These are phyloP conservation scores for Xylariomycetidae sp. DNA, from an alignment of 2,329 filamentous ascomycete species.

Conservation along the genomic window DNA sequence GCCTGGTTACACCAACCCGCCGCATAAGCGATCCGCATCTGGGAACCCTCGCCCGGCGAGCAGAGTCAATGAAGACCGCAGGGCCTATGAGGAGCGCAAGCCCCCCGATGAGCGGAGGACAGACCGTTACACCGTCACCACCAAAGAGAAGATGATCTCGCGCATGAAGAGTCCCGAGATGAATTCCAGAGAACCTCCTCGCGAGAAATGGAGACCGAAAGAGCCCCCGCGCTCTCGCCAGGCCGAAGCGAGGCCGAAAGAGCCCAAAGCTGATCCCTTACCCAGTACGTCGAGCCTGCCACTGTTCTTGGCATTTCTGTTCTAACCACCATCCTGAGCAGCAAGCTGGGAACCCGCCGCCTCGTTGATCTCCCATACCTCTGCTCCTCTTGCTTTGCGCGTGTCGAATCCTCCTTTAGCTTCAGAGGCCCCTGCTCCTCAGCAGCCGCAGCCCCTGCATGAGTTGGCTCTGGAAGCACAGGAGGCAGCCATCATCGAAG, in stretches of 20 bases:
- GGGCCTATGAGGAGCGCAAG: no score
- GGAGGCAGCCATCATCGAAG: constrained; percentile 81
- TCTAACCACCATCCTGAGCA: constrained; percentile 25
- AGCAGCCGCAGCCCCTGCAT: constrained; percentile 62
- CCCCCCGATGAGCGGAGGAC: constrained; percentile 54
- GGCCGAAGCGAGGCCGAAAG: constrained; percentile 41
- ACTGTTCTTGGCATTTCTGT: neutral
- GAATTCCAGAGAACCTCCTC: constrained; percentile 27
- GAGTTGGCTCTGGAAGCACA: constrained; percentile 74
- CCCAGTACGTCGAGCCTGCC: constrained; percentile 35
- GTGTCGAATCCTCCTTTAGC: constrained; percentile 66
- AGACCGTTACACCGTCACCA: constrained; percentile 52
- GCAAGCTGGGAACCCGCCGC: constrained; percentile 74
- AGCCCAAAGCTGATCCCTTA: no score
- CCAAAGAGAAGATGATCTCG: constrained; percentile 55
- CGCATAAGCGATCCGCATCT: constrained; percentile 54
- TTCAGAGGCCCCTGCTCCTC: constrained; percentile 60
- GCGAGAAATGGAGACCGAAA: constrained; percentile 30
- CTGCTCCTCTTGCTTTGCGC: constrained; percentile 43
- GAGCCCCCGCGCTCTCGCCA: constrained; percentile 39
- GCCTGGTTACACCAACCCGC: constrained; percentile 30
- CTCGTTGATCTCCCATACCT: constrained; percentile 60
- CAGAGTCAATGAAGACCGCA: constrained; percentile 41
- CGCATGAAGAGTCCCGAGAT: constrained; percentile 54
- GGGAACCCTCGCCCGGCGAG: constrained; percentile 47